Evolutionary conservation across 2,329 filamentous ascomycete genomes (phyloP).

Genomic region (Claviceps sp.): DNA sequence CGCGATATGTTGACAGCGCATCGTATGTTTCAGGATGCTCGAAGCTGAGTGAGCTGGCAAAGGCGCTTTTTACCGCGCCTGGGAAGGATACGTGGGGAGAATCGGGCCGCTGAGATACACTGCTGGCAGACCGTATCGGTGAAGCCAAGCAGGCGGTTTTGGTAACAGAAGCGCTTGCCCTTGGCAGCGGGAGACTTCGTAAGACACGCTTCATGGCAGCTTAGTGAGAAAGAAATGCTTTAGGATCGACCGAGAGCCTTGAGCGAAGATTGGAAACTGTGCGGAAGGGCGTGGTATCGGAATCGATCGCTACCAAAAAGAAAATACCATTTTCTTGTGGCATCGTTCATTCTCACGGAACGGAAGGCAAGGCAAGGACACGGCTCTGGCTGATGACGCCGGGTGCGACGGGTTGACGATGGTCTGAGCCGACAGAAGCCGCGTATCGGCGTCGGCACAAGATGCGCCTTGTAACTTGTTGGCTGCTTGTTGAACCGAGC

Average conservation of each 20-base stretch:
- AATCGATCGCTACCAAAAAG: not conserved
- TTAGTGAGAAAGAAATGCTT: not conserved
- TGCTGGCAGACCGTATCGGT: slow-evolving; percentile 27
- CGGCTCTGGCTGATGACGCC: slow-evolving; percentile 6
- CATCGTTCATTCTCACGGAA: not conserved
- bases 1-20: slow-evolving; percentile 80
- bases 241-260: not conserved
- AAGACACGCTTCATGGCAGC: slow-evolving; percentile 22
- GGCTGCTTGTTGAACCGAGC: not conserved
- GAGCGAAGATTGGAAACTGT: too few species aligned
- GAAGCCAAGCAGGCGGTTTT: slow-evolving; percentile 11
- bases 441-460: slow-evolving; percentile 6
- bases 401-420: slow-evolving; percentile 3
- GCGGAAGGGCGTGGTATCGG: not conserved
- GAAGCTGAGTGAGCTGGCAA: slow-evolving; percentile 70
- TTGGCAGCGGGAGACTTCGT: slow-evolving; percentile 16
- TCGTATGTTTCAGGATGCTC: slow-evolving; percentile 56
- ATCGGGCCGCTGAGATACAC: slow-evolving; percentile 42
- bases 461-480: not conserved
- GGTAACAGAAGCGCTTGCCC: slow-evolving; percentile 11
- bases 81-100: slow-evolving; percentile 60
- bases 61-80: slow-evolving; percentile 88
- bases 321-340: not conserved
- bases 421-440: slow-evolving; percentile 23
- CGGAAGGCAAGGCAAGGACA: not conserved